Base-by-base conservation (phyloP, 1,139 yeast genomes). In the Suhomyces guaymorum region DNA sequence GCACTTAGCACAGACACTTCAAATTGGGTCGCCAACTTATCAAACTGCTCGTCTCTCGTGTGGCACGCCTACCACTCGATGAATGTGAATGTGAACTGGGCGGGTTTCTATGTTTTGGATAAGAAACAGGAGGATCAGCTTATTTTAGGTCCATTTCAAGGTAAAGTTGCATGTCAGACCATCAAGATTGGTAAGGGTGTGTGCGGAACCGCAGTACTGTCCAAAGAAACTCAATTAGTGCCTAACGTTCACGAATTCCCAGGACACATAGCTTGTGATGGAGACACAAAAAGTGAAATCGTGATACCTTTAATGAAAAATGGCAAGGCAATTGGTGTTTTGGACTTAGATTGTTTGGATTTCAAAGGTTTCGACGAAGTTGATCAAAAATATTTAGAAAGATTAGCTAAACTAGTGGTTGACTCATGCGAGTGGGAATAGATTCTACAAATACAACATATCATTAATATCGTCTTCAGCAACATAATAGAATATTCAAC, bases 191-290 rank as follows among this genome's bases (percentile, higher is more conserved):
- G 96, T 4, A 72, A 65, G 39, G 98, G 98, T 7, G 97, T 92
- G 0, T 92, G 97, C 62, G 97, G 98, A 5, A 66, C 77, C 1
- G 95, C 96, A 2, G 96, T 95, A 0, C 43, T 55, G 0, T 47
- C 66, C 0, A 57, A 60, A 38, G 35, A 58, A 34, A 82, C 96
- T 0, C 95, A 87, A 55, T 55, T 88, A 8, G 97, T 92, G 7
- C 67, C 72, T 0, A 75, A 92, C 57, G 97, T 90, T 2, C 70
- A 82, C 16, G 56, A 73, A 46, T 89, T 78, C 49, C 95, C 96
- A 0, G 96, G 95, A 1, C 97, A 92, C 56, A 92, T 92, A 48
- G 97, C 97, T 0, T 92, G 98, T 59, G 98, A 92, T 61, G 96
- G 96, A 1, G 96, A 82, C 39, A 90, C 97, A 1, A 73, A 83